Evolutionary conservation across 495 filamentous ascomycete species (phyloP), one percentile per base, ranked within the genome.

Genomic region (Trichoderma orchidacearum): DNA sequence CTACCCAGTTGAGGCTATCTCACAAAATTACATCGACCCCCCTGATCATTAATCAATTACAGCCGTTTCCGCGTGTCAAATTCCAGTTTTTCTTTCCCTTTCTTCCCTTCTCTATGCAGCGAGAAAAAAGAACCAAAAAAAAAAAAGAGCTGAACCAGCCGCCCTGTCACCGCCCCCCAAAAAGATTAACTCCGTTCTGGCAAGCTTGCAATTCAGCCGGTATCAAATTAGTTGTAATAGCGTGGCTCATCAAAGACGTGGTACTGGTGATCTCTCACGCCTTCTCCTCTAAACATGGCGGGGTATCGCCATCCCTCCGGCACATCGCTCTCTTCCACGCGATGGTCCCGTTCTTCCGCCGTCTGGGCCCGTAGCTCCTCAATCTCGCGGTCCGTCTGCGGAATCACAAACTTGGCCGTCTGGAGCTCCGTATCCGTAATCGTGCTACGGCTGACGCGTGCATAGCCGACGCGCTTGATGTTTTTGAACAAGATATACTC

Each of bases 401-500:
- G 94, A 51, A 99, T 80, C 13, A 94, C 79, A 63, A 99, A 99
- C 66, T 97, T 98, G 54, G 89, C 93, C 51, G 96, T 84, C 80
- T 99, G 93, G 59, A 99, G 78, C 72, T 99, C 93, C 3, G 93
- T 99, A 68, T 99, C 93, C 25, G 93, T 99, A 63, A 99, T 96
- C 0, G 87, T 94, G 59, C 84, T 82, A 62, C 93, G 73, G 58
- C 86, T 92, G 32, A 98, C 83, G 60, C 93, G 78, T 13, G 93
- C 93, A 66, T 97, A 98, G 7, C 90, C 94, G 3, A 85, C 85
- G 60, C 91, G 77, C 68, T 84, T 86, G 53, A 99, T 68, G 11
- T 84, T 85, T 74, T 96, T 95, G 75, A 87, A 99, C 53, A 99
- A 75, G 60, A 99, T 93, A 65, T 99, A 99, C 75, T 99, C 93